These are phyloP conservation scores for Coleophoma cylindrospora DNA, from an alignment of 2,329 filamentous ascomycete species.

Conservation along the genomic window DNA sequence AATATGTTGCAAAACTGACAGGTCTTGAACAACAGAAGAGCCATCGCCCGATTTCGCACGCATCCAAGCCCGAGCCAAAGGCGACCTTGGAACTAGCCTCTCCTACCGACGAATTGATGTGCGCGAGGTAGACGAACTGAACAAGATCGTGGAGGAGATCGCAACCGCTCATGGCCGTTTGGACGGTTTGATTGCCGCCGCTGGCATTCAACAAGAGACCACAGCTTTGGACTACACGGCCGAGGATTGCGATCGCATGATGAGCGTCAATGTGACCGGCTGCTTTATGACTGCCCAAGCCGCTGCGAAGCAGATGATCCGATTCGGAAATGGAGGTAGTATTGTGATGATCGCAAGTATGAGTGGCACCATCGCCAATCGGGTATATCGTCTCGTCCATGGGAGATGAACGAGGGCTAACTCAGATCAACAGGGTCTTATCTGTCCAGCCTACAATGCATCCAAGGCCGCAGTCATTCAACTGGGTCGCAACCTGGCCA, in stretches of 20 bases:
- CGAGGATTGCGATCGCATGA: slow-evolving; percentile 70
- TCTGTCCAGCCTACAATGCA: slow-evolving; percentile 66
- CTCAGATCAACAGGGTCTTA: slow-evolving; percentile 42
- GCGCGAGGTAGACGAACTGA: slow-evolving; percentile 62
- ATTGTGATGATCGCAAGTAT: slow-evolving; percentile 67
- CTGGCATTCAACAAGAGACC: slow-evolving; percentile 76
- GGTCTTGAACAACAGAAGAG: slow-evolving; percentile 14
- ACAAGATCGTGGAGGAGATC: slow-evolving; percentile 63
- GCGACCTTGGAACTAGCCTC: slow-evolving; percentile 51
- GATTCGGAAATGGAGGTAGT: slow-evolving; percentile 51
- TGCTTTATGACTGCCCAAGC: slow-evolving; percentile 83
- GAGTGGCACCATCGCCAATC: slow-evolving; percentile 63
- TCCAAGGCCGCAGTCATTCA: slow-evolving; percentile 72
- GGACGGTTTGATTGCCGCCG: slow-evolving; percentile 70
- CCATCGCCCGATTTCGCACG: slow-evolving; percentile 53
- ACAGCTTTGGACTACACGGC: slow-evolving; percentile 76
- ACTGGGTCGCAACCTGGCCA: slow-evolving; percentile 63
- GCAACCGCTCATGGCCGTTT: slow-evolving; percentile 65
- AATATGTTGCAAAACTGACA: neutral
- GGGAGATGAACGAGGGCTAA: slow-evolving; percentile 2
- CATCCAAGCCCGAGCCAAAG: slow-evolving; percentile 40
- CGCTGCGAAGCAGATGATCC: slow-evolving; percentile 72
- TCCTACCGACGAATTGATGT: slow-evolving; percentile 76
- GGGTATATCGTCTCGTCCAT: slow-evolving; percentile 39
- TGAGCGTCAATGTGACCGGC: slow-evolving; percentile 84